A percentile compares a stretch with the other conserved stretches of the same genome.
Evolutionary conservation across 768 basidiomycete species (phyloP).

Genomic region (Lactarius hengduanensis): DNA sequence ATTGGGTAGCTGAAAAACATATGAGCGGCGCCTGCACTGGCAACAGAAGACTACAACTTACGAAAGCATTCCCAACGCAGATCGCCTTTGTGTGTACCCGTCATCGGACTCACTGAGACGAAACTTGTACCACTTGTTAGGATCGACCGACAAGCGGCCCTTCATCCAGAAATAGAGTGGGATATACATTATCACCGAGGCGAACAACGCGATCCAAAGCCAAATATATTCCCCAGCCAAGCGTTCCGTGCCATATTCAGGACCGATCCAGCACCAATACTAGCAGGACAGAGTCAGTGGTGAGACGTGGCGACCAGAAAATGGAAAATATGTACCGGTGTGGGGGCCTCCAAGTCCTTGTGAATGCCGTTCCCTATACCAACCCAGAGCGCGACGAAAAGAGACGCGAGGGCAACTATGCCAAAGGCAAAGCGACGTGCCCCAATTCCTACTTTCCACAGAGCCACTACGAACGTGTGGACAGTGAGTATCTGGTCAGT

Average conservation of each 20-base stretch:
- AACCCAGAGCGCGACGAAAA: slow-evolving; percentile 37
- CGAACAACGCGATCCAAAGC: slow-evolving; percentile 43
- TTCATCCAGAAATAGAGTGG: slow-evolving; percentile 39
- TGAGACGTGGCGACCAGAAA: neutral
- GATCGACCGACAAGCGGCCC: slow-evolving; percentile 37
- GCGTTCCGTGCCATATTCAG: slow-evolving; percentile 34
- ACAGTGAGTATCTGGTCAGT: slow-evolving; percentile 33
- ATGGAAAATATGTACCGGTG: slow-evolving; percentile 33
- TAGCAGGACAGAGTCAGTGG: neutral
- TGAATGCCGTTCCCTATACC: slow-evolving; percentile 35
- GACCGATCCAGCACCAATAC: slow-evolving; percentile 47
- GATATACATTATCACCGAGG: slow-evolving; percentile 38
- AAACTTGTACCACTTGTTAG: slow-evolving; percentile 39
- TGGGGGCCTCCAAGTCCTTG: slow-evolving; percentile 36
- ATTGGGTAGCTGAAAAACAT: slow-evolving; percentile 38
- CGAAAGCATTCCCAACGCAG: slow-evolving; percentile 31
- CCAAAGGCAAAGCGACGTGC: slow-evolving; percentile 33
- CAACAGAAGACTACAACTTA: slow-evolving; percentile 19
- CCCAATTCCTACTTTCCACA: slow-evolving; percentile 37
- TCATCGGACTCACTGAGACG: slow-evolving; percentile 22
- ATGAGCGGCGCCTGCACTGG: neutral
- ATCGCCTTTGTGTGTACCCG: slow-evolving; percentile 9
- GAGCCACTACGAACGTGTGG: slow-evolving; percentile 41
- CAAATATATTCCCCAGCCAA: slow-evolving; percentile 45
- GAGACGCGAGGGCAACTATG: slow-evolving; percentile 8